Evolutionary conservation across 1,284 basidiomycete genomes (phyloP), one percentile per base, ranked within the genome.

Genomic region (Ceratobasidium papillatum): DNA sequence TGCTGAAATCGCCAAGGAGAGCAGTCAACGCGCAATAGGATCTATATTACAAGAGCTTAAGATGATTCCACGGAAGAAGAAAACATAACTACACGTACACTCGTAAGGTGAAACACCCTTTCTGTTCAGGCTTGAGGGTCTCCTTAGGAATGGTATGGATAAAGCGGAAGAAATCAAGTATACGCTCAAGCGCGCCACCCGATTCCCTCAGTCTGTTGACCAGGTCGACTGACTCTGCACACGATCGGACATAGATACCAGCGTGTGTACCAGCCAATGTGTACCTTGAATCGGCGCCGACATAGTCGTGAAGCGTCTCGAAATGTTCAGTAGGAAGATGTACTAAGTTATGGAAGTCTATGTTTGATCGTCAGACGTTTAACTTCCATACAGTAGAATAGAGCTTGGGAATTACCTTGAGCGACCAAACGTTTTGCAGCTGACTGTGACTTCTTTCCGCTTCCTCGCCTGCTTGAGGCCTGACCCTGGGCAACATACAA

Each of bases 201-300:
- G 61, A 38, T 25, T 58, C 49, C 8, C 25, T 32, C 43, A 71
- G 25, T n/a, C 43, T 58, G 1, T 32, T 19, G 3, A 27, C 0
- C 9, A 49, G 22, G 30, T 71, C 54, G 56, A 12, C 5, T 14
- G 68, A 41, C 27, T 32, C 9, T 25, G 36, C 38, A 30, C 54
- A 38, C 27, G n/a, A n/a, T n/a, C 68, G 68, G 19, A 71, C 68
- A 36, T 27, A 43, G 5, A 71, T 59, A 8, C 54, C 54, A 11
- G 54, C 54, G n/a, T 71, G 56, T 8, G 32, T 43, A 22, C 22
- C 41, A 7, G 68, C 68, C 5, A 71, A 34, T 17, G 68, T 59
- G 30, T 71, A 71, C 22, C 54, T 58, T 25, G 68, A 71, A 32
- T 71, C 68, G 2, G 68, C 54, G 14, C 68, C 68, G 27, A 71